phyloP scores from a whole-genome alignment of 306 rosid species.

The Fragaria ananassa region DNA sequence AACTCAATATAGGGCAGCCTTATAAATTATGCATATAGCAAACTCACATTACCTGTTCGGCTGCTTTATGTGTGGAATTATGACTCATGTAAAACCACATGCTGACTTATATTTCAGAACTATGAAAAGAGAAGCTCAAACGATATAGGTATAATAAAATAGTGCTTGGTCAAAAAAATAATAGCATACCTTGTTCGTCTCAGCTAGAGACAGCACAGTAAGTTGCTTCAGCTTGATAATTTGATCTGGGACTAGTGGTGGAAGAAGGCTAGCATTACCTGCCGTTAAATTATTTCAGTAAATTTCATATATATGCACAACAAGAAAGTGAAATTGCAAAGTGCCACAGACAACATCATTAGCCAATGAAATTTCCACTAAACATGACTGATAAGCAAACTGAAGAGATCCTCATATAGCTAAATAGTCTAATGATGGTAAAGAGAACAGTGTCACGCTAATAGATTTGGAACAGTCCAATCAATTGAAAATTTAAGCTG shows the following conservation, averaged over 20 bases:
- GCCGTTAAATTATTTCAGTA: background rate
- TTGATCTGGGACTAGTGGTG: constrained; percentile 15
- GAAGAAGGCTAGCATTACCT: constrained; percentile 24
- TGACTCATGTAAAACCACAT: background rate
- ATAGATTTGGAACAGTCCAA: background rate
- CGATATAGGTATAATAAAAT: background rate
- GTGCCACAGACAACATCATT: background rate
- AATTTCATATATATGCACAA: background rate
- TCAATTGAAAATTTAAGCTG: background rate
- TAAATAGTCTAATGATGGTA: background rate
- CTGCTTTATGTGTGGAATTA: background rate
- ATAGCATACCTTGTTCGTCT: constrained; percentile 13
- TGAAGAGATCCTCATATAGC: background rate
- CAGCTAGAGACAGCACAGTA: constrained; percentile 25
- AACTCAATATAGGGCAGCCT: background rate
- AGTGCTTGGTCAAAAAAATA: background rate
- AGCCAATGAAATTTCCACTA: background rate
- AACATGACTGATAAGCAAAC: background rate
- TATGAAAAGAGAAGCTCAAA: background rate
- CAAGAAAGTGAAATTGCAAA: background rate
- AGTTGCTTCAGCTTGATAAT: constrained; percentile 26
- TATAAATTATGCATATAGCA: background rate
- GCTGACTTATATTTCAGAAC: background rate
- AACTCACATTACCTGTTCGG: background rate
- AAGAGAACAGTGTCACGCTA: background rate